Evolutionary conservation across 1,284 basidiomycete genomes (phyloP).

Genomic region (Ganoderma meredithae): DNA sequence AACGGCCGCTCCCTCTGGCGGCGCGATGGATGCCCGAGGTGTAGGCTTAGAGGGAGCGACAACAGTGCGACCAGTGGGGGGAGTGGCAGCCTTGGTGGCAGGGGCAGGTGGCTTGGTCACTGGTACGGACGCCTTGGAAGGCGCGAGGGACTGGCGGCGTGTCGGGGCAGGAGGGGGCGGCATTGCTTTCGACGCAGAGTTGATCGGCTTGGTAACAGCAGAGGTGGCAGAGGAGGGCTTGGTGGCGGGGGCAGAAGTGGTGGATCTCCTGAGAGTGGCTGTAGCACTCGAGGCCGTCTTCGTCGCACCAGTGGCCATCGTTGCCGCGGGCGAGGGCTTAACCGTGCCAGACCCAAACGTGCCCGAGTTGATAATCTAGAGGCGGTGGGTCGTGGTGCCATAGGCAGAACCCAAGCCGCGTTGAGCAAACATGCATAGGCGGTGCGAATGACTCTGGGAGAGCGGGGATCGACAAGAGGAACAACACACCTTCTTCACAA

Average conservation of each 20-base stretch:
- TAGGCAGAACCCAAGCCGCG: slow-evolving; percentile 16
- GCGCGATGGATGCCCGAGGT: slow-evolving; percentile 57
- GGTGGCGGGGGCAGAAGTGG: slow-evolving; percentile 47
- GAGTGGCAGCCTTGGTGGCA: slow-evolving; percentile 30
- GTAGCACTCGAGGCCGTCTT: slow-evolving; percentile 45
- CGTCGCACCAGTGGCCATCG: slow-evolving; percentile 48
- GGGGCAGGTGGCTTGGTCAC: slow-evolving; percentile 50
- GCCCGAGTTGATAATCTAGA: slow-evolving; percentile 70
- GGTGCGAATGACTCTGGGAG: background rate
- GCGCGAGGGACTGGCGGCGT: slow-evolving; percentile 40
- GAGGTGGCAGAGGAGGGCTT: slow-evolving; percentile 44
- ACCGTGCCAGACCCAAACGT: slow-evolving; percentile 68
- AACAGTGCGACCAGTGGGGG: slow-evolving; percentile 16
- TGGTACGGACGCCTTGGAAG: slow-evolving; percentile 49
- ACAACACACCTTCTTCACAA: slow-evolving; percentile 69
- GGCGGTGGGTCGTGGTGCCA: slow-evolving; percentile 3
- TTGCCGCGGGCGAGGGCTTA: slow-evolving; percentile 54
- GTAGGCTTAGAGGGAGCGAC: slow-evolving; percentile 22
- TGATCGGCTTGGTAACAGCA: slow-evolving; percentile 46
- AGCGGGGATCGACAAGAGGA: slow-evolving; percentile 1
- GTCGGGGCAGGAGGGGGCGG: slow-evolving; percentile 34
- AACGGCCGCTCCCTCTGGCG: slow-evolving; percentile 44
- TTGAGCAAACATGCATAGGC: slow-evolving; percentile 15
- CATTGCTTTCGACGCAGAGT: slow-evolving; percentile 44
- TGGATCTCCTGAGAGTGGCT: slow-evolving; percentile 57